Evolutionary conservation across 169 alveolate species (phyloP).

Genomic region (Theileria luwenshuni): DNA sequence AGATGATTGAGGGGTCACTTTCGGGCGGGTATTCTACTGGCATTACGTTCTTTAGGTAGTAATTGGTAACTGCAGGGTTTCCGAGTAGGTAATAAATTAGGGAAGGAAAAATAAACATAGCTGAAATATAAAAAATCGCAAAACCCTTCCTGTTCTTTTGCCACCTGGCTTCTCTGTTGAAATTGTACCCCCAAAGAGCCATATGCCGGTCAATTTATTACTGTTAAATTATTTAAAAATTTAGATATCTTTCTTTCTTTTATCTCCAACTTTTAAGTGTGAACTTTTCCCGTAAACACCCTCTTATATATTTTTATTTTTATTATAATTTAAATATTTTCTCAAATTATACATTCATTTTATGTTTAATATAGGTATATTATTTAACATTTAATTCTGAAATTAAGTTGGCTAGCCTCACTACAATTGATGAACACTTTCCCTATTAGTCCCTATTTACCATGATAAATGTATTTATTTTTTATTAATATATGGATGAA

Average conservation of each 20-base stretch:
- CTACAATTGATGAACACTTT: too few relatives aligned
- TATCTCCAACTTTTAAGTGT: neutral
- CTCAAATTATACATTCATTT: too few relatives aligned
- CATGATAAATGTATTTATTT: neutral
- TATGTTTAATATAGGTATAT: too few relatives aligned
- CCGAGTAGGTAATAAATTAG: conserved; percentile 57
- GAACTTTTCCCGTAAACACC: neutral
- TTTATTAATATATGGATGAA: conserved; percentile 19
- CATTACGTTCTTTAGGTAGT: conserved; percentile 48
- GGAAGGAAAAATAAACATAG: conserved; percentile 66
- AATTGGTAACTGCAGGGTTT: conserved; percentile 61
- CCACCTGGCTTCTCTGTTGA: conserved; percentile 44
- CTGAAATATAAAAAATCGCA: conserved; percentile 45
- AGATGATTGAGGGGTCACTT: conserved; percentile 62
- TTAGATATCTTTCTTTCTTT: neutral
- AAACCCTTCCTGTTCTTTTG: conserved; percentile 34
- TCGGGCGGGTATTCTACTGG: conserved; percentile 67
- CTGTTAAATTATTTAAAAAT: neutral
- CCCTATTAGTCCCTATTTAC: too few relatives aligned
- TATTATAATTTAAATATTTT: conserved; percentile 1
- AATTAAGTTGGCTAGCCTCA: too few relatives aligned
- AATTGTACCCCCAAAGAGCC: conserved; percentile 73
- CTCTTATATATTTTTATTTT: conserved; percentile 1
- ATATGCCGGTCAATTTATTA: conserved; percentile 12
- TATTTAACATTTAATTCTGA: too few relatives aligned